phyloP scores from a whole-genome alignment of 352 stramenopile genomes.

The Phytophthora kernoviae region DNA sequence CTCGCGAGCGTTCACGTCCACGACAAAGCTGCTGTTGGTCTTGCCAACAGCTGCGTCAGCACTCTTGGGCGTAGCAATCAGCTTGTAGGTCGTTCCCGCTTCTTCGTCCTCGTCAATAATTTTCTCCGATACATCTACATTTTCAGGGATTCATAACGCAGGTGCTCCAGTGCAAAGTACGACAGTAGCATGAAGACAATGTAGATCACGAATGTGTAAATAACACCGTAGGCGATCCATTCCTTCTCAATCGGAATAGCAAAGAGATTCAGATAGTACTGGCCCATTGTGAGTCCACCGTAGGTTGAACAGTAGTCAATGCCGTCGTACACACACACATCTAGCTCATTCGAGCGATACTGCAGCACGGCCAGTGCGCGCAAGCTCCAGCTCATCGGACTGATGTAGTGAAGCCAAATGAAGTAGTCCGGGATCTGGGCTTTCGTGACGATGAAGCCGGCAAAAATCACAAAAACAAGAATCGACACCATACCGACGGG shows the following conservation, averaged over 20 bases:
- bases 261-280: conserved; percentile 1
- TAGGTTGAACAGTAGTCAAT: conserved; percentile 37
- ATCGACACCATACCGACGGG: conserved; percentile 38
- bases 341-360: conserved; percentile 26
- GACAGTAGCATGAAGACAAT: conserved; percentile 1
- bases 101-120: conserved; percentile 23
- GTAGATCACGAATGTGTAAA: conserved; percentile 2
- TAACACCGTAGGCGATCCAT: conserved; percentile 2
- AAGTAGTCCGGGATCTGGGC: conserved; percentile 43
- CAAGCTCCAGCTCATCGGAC: conserved; percentile 46
- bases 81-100: conserved; percentile 14
- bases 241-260: not conserved
- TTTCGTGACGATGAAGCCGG: conserved; percentile 45
- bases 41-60: not conserved
- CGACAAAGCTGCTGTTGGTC: not conserved
- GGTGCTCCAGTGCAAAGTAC: conserved; percentile 2
- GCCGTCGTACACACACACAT: conserved; percentile 16
- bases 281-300: conserved; percentile 23
- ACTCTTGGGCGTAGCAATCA: conserved; percentile 22
- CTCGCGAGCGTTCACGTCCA: conserved; percentile 9
- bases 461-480: conserved; percentile 46
- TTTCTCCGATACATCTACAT: conserved; percentile 3
- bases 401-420: conserved; percentile 59
- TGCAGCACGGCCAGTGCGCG: conserved; percentile 29
- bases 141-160: conserved; percentile 1